Conservation (phyloP, 176 grass and related monocot genomes). For the Saccharum officinarum region DNA sequence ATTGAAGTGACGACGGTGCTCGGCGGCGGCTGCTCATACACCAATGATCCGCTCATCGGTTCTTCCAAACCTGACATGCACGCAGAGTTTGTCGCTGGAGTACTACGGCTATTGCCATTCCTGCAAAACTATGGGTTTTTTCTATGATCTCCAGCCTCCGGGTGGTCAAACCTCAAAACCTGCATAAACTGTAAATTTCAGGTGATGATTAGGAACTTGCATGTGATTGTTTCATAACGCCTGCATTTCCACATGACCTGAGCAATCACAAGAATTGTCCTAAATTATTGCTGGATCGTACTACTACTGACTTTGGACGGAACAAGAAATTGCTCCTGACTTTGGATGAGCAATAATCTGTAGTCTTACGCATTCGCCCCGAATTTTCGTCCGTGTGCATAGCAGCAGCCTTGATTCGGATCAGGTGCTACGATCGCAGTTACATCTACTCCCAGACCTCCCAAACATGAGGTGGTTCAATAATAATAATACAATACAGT, state of each 20-base stretch:
- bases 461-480: no score
- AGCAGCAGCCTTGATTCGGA: neutral
- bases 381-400: conserved; percentile 10
- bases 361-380: neutral
- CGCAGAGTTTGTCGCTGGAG: neutral
- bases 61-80: neutral
- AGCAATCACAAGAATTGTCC: neutral
- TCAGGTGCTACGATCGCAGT: no score
- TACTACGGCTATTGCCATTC: neutral
- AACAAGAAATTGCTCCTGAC: neutral
- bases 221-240: neutral
- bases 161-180: no score
- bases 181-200: no score
- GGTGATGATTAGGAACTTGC: neutral
- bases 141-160: neutral
- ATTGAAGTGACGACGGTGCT: neutral
- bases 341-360: neutral
- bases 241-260: neutral
- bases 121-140: neutral
- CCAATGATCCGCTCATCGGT: neutral
- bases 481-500: no score
- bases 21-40: no score
- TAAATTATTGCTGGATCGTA: neutral
- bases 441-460: no score
- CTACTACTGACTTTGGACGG: neutral